phyloP scores from a whole-genome alignment of 495 filamentous ascomycete genomes.

The Annulohypoxylon bovei region DNA sequence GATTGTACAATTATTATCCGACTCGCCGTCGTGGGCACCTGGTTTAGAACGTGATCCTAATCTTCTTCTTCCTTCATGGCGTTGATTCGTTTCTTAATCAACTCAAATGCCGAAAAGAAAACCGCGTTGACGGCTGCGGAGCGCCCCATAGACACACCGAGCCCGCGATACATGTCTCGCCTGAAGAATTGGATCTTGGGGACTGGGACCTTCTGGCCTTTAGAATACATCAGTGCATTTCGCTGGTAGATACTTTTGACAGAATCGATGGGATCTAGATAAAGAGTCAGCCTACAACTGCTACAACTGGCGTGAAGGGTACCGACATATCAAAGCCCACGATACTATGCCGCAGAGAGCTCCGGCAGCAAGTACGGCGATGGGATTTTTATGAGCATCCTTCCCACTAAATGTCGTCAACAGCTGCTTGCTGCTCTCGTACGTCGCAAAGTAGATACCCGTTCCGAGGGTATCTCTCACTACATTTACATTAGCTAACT shows the following conservation, averaged over 20 bases:
- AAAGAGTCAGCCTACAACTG: conserved; percentile 32
- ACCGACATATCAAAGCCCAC: conserved; percentile 77
- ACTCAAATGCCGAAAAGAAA: conserved; percentile 82
- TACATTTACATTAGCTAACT: conserved; percentile 39
- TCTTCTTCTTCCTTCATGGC: conserved; percentile 56
- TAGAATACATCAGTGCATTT: conserved; percentile 74
- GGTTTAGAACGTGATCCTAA: not conserved
- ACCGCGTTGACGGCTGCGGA: conserved; percentile 79
- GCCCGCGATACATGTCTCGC: conserved; percentile 75
- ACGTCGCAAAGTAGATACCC: conserved; percentile 89
- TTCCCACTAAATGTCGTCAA: conserved; percentile 77
- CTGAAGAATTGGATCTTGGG: conserved; percentile 80
- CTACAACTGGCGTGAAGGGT: conserved; percentile 10
- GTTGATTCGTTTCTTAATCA: conserved; percentile 77
- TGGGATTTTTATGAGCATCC: conserved; percentile 71
- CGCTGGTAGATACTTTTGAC: conserved; percentile 86
- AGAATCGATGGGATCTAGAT: conserved; percentile 77
- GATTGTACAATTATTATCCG: conserved; percentile 26
- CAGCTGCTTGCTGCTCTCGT: conserved; percentile 88
- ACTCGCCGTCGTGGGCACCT: not conserved
- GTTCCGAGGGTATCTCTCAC: conserved; percentile 90
- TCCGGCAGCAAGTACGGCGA: conserved; percentile 77
- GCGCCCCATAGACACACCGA: conserved; percentile 81
- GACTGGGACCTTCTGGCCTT: conserved; percentile 64
- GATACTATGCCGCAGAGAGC: conserved; percentile 82